Percentiles rank a stretch among this genome's conserved stretches.
Conservation (phyloP, 2,329 filamentous ascomycete species). For the Helminthosporium solani region DNA sequence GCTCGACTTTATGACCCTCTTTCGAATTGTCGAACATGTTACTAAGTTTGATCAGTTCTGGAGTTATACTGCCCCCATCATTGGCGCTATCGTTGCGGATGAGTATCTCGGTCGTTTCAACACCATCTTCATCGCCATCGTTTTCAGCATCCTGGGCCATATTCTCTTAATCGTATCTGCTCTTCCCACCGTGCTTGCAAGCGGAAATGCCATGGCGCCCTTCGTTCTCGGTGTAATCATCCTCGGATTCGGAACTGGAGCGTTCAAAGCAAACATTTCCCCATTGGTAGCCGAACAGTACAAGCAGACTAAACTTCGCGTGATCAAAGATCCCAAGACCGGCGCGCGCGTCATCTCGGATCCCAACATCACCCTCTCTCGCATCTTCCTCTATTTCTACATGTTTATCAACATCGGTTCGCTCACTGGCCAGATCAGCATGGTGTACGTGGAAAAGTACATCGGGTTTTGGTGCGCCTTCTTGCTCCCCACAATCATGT, state of each 20-base stretch:
- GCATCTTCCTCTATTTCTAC: slow-evolving; percentile 54
- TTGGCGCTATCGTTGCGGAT: slow-evolving; percentile 59
- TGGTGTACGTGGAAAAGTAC: slow-evolving; percentile 75
- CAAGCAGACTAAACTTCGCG: slow-evolving; percentile 57
- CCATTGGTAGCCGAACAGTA: slow-evolving; percentile 72
- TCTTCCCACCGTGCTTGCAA: slow-evolving; percentile 49
- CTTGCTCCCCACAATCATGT: slow-evolving; percentile 66
- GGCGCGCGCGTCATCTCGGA: slow-evolving; percentile 72
- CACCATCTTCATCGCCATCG: slow-evolving; percentile 56
- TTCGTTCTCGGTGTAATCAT: slow-evolving; percentile 55
- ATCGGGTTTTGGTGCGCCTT: slow-evolving; percentile 74
- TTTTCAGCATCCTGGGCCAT: slow-evolving; percentile 55
- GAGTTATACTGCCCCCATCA: slow-evolving; percentile 45
- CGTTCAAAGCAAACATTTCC: slow-evolving; percentile 53
- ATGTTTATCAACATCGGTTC: slow-evolving; percentile 53
- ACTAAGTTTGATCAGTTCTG: slow-evolving; percentile 29
- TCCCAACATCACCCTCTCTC: slow-evolving; percentile 65
- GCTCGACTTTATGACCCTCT: too few relatives aligned
- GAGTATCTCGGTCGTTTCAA: slow-evolving; percentile 63
- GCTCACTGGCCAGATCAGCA: slow-evolving; percentile 61
- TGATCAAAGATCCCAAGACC: slow-evolving; percentile 53
- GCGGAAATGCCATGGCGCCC: slow-evolving; percentile 50
- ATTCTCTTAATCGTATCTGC: slow-evolving; percentile 57
- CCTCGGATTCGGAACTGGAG: slow-evolving; percentile 50
- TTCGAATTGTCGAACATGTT: too few relatives aligned